These are phyloP conservation scores for Chlorella sorokiniana DNA, from an alignment of 139 green algal genomes.

Conservation along the genomic window DNA sequence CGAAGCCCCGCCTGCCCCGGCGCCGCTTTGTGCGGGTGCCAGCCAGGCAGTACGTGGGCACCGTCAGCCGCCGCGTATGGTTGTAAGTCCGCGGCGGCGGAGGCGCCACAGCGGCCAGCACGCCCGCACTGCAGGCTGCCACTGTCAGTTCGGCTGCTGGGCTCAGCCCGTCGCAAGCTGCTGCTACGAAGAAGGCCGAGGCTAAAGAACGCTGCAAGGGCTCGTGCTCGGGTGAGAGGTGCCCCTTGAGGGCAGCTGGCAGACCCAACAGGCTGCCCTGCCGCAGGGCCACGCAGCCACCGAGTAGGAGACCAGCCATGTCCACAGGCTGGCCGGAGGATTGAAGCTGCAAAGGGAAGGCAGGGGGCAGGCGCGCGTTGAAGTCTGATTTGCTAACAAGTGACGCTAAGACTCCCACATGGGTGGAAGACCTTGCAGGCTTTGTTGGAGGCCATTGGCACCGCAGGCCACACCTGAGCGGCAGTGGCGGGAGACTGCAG, in stretches of 20 bases:
- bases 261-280: neutral
- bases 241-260: neutral
- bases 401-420: too few species aligned
- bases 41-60: slow-evolving; percentile 7
- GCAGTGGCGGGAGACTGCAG: too few species aligned
- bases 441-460: too few species aligned
- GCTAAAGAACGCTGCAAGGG: neutral
- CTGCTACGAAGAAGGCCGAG: neutral
- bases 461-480: too few species aligned
- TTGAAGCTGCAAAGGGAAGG: neutral
- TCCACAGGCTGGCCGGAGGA: neutral
- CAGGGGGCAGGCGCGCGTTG: neutral
- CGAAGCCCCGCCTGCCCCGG: neutral
- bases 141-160: neutral
- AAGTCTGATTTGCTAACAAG: neutral
- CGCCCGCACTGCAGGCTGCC: neutral
- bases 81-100: neutral
- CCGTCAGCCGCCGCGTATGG: slow-evolving; percentile 12
- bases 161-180: neutral
- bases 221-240: too few species aligned
- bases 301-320: neutral
- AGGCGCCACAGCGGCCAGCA: neutral
- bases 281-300: neutral
- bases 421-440: too few species aligned
- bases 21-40: slow-evolving; percentile 3